Base-by-base conservation (phyloP, 2,329 filamentous ascomycete species). In the Coccinonectria pachysandricola region DNA sequence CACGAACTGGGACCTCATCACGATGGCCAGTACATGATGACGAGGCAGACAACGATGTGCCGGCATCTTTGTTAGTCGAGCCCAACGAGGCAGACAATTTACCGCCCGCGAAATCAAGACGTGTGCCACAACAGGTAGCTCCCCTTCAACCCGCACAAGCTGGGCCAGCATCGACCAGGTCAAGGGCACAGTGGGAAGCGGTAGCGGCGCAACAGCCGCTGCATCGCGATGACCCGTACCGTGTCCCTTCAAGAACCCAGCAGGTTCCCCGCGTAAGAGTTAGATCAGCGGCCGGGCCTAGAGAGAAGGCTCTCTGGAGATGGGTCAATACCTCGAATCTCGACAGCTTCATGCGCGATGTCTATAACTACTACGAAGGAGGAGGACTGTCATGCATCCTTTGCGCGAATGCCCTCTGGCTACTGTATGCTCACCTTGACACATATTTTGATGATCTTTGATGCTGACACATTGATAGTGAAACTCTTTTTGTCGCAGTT, bases 321-420 rank as follows among this genome's bases (percentile, higher is more conserved):
- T 95, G 87, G 82, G 83, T 83, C 28, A 94, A 94, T 46, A 83
- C 91, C 31, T 75, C 82, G 19, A 91, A 93, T 47, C 63, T 95
- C 27, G 87, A 95, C 54, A 79, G 75, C 43, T 95, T 94, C 50
- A 75, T 94, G 48, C 71, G 74, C 29, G 80, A 74, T 36, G 83
- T 93, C 4, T 95, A 95, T 50, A 68, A 80, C 38, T 95, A 94
- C 54, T 94, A 82, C 46, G 64, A 79, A 26, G 80, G 79, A 2
- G 79, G 84, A 37, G 87, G 87, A 0, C 74, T 93, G 19, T 86
- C 77, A 70, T 92, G 83, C 31, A 93, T 94, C 28, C 48, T 91
- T 8, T 65, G 88, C 20, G 73, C 76, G 30, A 72, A 82, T 29
- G 53, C 70, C 5, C 54, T 94, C 20, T 81, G 80, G 46, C 65